phyloP scores from a whole-genome alignment of 768 basidiomycete species.

The Leucosporidium yakuticum region DNA sequence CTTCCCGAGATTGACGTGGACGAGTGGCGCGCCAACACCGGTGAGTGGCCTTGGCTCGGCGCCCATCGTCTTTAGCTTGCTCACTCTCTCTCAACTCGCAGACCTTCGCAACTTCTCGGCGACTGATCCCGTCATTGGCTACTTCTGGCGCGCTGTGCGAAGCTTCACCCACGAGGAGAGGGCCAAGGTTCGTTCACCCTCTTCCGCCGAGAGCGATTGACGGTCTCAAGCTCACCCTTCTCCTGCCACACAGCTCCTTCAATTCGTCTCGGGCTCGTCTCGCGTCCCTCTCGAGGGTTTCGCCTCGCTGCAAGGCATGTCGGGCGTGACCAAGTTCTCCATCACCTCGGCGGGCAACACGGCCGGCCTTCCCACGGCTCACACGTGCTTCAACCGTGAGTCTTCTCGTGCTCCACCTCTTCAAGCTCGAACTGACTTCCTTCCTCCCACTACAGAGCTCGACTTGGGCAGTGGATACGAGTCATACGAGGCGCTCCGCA shows the following conservation, averaged over 20 bases:
- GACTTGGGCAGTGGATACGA: conserved; percentile 83
- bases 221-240: not conserved
- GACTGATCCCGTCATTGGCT: conserved; percentile 83
- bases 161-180: conserved; percentile 95
- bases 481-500: conserved; percentile 91
- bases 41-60: not conserved
- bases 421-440: not conserved
- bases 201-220: not conserved
- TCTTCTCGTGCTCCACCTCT: not conserved
- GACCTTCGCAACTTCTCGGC: conserved; percentile 82
- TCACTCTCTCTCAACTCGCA: not conserved
- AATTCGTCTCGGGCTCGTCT: conserved; percentile 81
- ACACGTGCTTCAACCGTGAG: conserved; percentile 40
- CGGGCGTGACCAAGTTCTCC: conserved; percentile 35
- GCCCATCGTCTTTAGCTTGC: not conserved
- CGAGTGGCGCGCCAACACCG: conserved; percentile 84
- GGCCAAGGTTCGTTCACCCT: conserved; percentile 53
- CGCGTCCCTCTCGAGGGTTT: conserved; percentile 92
- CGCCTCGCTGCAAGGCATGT: conserved; percentile 67
- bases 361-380: conserved; percentile 23
- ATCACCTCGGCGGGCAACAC: conserved; percentile 25
- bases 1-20: conserved; percentile 94
- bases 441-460: conserved; percentile 45
- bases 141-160: conserved; percentile 99
- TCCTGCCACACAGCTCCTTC: conserved; percentile 55